Conservation (phyloP, 202 grass and related monocot genomes). For the Dendrocalamus latiflorus region DNA sequence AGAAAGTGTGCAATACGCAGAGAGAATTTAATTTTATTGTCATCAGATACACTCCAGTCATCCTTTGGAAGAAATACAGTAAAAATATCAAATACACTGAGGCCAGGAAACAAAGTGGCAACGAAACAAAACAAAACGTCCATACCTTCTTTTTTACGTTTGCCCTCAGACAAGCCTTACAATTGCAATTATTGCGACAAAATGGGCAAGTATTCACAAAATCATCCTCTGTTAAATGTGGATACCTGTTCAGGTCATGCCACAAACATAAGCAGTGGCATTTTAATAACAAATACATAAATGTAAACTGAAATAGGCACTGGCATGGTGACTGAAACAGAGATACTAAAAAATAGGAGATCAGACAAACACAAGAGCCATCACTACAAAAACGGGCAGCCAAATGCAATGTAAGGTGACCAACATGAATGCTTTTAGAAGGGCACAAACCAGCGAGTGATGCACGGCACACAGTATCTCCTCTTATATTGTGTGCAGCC, state of each 20-base stretch:
- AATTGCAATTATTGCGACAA: conserved; percentile 69
- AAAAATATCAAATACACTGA: neutral
- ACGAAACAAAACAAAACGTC: neutral
- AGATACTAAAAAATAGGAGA: neutral
- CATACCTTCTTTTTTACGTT: conserved; percentile 22
- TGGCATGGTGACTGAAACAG: neutral
- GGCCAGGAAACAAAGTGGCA: neutral
- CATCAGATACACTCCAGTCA: neutral
- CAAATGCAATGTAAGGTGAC: neutral
- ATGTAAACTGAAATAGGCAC: neutral
- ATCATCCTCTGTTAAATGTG: conserved; percentile 57
- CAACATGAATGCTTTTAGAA: neutral
- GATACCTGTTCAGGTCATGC: conserved; percentile 55
- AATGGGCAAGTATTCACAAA: conserved; percentile 44
- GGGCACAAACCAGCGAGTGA: conserved; percentile 48
- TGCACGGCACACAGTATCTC: conserved; percentile 64
- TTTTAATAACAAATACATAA: neutral
- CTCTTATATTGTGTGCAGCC: neutral
- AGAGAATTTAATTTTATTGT: conserved; percentile 31
- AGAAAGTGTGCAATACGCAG: conserved; percentile 21
- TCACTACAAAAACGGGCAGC: neutral
- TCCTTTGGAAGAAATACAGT: conserved; percentile 1
- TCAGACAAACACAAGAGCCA: neutral
- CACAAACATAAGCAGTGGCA: neutral
- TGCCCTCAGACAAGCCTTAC: conserved; percentile 61